These are phyloP conservation scores for Andalucia godoyi DNA, from an alignment of 78 protist genomes.

Conservation along the genomic window DNA sequence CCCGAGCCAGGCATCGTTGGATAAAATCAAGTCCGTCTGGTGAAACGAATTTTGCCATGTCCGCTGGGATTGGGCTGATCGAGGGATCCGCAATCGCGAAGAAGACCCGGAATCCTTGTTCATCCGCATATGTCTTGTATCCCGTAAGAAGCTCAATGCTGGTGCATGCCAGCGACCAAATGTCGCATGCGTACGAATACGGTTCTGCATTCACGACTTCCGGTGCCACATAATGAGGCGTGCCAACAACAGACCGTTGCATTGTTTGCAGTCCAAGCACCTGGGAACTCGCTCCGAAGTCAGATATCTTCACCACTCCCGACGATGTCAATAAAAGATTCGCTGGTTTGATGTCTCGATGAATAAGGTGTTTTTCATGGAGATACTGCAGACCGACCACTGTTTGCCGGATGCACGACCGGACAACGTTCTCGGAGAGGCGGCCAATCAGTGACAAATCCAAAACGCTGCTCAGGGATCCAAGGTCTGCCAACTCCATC, in stretches of 20 bases:
- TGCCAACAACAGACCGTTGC: slow-evolving; percentile 22
- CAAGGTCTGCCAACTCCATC: too few species aligned
- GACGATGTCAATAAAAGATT: neutral
- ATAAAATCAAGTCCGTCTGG: too few species aligned
- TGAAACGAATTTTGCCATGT: too few species aligned
- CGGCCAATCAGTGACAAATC: too few species aligned
- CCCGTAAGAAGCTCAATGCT: slow-evolving; percentile 18
- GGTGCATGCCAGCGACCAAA: slow-evolving; percentile 31
- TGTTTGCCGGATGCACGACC: neutral
- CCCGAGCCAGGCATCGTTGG: too few species aligned
- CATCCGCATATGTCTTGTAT: neutral
- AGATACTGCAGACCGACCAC: slow-evolving; percentile 9
- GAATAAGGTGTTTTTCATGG: neutral
- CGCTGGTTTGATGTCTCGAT: slow-evolving; percentile 5
- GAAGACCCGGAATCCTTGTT: too few species aligned
- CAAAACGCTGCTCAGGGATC: too few species aligned
- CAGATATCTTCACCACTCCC: neutral
- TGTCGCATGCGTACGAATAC: slow-evolving; percentile 13
- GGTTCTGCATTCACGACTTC: slow-evolving; percentile 10
- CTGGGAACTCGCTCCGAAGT: slow-evolving; percentile 8
- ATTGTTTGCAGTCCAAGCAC: too few species aligned
- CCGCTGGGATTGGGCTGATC: too few species aligned
- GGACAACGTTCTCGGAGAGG: neutral
- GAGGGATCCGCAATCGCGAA: too few species aligned
- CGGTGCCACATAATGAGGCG: slow-evolving; percentile 35